phyloP scores from a whole-genome alignment of 495 filamentous ascomycete species.

The Trichoderma erinaceum region DNA sequence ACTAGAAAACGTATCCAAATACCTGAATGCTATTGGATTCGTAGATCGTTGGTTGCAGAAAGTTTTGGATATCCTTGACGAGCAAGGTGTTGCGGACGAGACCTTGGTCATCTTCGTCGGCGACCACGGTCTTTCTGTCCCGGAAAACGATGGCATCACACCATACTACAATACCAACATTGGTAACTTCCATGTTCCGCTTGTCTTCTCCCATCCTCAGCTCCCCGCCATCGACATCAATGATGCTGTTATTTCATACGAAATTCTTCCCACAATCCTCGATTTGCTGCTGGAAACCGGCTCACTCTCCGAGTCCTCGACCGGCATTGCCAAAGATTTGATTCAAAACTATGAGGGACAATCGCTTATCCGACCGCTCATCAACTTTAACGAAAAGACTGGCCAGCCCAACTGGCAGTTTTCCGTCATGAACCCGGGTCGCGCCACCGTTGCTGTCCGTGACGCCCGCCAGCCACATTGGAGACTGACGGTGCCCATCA shows the following conservation, averaged over 20 bases:
- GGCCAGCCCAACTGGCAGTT: conserved; percentile 39
- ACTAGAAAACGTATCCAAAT: conserved; percentile 30
- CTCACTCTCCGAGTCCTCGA: conserved; percentile 31
- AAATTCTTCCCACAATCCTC: conserved; percentile 46
- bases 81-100: conserved; percentile 42
- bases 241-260: conserved; percentile 36
- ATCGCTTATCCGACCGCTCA: conserved; percentile 37
- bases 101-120: conserved; percentile 47
- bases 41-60: conserved; percentile 40
- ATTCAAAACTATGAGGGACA: conserved; percentile 43
- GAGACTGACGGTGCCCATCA: conserved; percentile 36
- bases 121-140: conserved; percentile 42
- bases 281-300: conserved; percentile 43
- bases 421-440: conserved; percentile 42
- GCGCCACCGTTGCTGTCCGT: conserved; percentile 35
- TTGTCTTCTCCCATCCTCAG: conserved; percentile 43
- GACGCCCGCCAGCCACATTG: conserved; percentile 35
- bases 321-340: conserved; percentile 32
- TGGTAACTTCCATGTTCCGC: conserved; percentile 45
- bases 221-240: conserved; percentile 39
- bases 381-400: conserved; percentile 22
- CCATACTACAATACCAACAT: conserved; percentile 47
- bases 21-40: conserved; percentile 39
- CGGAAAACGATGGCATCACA: conserved; percentile 39
- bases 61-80: conserved; percentile 40